Base-by-base conservation (phyloP, 495 filamentous ascomycete species). In the Hypoxylon intermedium region DNA sequence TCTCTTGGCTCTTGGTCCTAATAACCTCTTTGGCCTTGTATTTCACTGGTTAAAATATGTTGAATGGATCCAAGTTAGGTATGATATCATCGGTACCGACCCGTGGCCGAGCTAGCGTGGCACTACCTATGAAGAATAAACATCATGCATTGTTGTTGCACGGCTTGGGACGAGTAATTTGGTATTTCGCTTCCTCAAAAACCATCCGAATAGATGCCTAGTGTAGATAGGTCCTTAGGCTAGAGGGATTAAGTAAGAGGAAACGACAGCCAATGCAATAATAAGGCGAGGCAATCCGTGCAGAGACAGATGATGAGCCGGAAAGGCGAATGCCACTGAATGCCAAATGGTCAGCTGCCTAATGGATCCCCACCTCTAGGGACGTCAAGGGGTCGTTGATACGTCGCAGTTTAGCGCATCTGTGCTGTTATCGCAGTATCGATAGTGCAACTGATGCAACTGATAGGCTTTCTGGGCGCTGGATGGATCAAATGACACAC, bases 401-500 rank as follows among this genome's bases (percentile, higher is more conserved):
- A 49, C 44, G 42, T 23, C 30, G 42, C 31, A 44, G 44, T 65
- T 59, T 56, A 52, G 56, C 24, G 50, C 41, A 48, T 47, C 31
- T 1, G 28, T 51, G 18, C 21, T 53, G 56, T 53, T 66, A 62
- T 61, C 63, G 63, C 20, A 13, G 58, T 58, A 60, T 62, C 57
- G 57, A 61, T 61, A 62, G 52, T 26, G n/a, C n/a, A 13, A 13
- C 7, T 7, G 30, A 11, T 19, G 51, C 16, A 15, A 38, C 36
- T 49, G 63, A 66, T 61, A 53, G 63, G 57, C 52, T 23, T 57
- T 28, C 30, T 36, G n/a, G 36, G 30, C 16, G 50, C 21, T 38
- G 40, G 34, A 41, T 16, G 56, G 62, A 62, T 67, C 63, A 67
- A 67, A 67, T 67, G 63, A 67, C 58, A 67, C 53, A 58, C 58